Base-by-base conservation (phyloP, 257 asterid species). In the Nicotiana knightiana region DNA sequence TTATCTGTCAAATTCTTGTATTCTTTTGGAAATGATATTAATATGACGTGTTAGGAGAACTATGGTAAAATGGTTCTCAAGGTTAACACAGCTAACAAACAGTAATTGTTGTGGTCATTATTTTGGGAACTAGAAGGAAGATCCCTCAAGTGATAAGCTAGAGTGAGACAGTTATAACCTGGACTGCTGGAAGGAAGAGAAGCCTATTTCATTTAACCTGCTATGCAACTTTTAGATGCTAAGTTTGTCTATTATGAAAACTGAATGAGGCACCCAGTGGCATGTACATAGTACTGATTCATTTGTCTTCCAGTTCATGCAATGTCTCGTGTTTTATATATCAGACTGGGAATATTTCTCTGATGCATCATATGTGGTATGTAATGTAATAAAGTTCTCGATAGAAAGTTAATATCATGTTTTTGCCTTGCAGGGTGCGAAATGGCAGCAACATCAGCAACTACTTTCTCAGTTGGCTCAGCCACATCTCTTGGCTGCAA, bases 381-480 rank as follows among this genome's bases (percentile, higher is more conserved):
- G 13, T 6, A 24, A 26, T 46, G 78, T 26, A 11, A 15, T 24
- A 24, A 15, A 48, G 8, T 26, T 48, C 6, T 3, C 9, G 0
- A 75, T 51, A 51, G 61, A 51, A 26, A 6, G 51, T 28, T 26
- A 48, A 75, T 35, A 51, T 26, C 46, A 7, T 1, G 3, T 75
- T 48, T 75, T 28, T 75, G 24, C 59, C 21, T 73, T 86, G 87
- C 89, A 92, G 97, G 86, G 88, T 82, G 81, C 30, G 78, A 84
- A 83, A 93, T 92, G 98, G 97, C 97, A 82, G 90, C 95, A 17
- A 87, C 93, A 85, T 76, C 97, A 85, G 90, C 93, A 82, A 88
- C 93, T 85, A 85, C 88, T 55, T 82, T 91, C 55, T 88, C 94
- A 4, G 83, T 89, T 76, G 90, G 92, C 66, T 90, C 94, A 39